Base-by-base conservation (phyloP, 106 monocot species). In the Acanthochlamys bracteata region DNA sequence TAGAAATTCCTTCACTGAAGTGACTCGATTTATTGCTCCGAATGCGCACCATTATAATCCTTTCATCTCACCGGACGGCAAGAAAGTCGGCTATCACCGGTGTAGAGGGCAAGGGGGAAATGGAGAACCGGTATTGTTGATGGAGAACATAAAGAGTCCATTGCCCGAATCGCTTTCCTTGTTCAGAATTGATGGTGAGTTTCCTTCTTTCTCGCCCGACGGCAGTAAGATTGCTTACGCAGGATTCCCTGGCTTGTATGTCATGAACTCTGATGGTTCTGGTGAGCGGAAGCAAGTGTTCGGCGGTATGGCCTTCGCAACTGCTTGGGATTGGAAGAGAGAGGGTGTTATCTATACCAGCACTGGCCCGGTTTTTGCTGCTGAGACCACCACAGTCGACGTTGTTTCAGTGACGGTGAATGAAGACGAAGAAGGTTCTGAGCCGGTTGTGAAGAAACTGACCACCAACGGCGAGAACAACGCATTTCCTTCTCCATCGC, bases 271-370 rank as follows among this genome's bases (percentile, higher is more conserved):
- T 7, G 88, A 88, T 26, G 96, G 96, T 33, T 81, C 90, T 15
- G 80, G 77, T 8, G 64, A 72, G 24, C 63, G 71, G 0, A 47
- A 53, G 19, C 20, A 83, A 59, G 66, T 96, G 0, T 77, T 78
- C 53, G 63, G 57, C 1, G 88, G 85, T 15, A 88, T 69, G 23
- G 79, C 75, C 0, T 96, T 96, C 60, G 55, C 86, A 0, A 85
- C 96, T 1, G 79, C 87, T 9, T 96, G 96, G 96, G 96, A 96
- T 65, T 85, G 90, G 90, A 96, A 85, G 76, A 82, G 96, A 66
- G 72, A 78, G 60, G 85, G 87, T 9, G 88, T 85, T 58, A 80
- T 96, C 45, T 96, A 96, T 63, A 85, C 84, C 17, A 96, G 90
- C 75, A 20, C 61, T 23, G 96, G 96, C 7, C 96, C 82, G 1